Percentiles rank a stretch among this genome's conserved stretches.
phyloP scores from a whole-genome alignment of 2,329 filamentous ascomycete genomes.

The Colletotrichum scovillei region DNA sequence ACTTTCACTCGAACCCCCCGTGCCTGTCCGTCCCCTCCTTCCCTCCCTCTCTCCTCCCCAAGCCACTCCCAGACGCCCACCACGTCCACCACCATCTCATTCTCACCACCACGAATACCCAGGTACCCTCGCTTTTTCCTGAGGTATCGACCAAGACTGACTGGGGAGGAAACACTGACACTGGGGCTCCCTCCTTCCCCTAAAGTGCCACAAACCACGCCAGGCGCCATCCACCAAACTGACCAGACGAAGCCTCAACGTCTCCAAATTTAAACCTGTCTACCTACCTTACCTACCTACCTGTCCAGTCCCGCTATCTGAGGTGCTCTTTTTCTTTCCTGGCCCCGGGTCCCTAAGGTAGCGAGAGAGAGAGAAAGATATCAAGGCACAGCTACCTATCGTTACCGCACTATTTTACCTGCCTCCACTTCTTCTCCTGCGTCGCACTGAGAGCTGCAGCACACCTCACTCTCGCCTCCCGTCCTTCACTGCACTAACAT shows the following conservation, averaged over 20 bases:
- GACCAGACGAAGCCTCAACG: not conserved
- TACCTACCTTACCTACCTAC: not conserved
- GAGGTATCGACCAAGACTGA: not conserved
- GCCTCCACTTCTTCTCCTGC: not conserved
- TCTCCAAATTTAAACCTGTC: not conserved
- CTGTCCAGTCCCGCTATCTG: not conserved
- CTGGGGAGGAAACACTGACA: conserved; percentile 1
- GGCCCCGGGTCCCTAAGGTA: not conserved
- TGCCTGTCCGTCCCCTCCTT: not conserved
- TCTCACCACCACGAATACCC: not conserved
- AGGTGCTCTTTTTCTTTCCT: not conserved
- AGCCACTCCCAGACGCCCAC: not conserved
- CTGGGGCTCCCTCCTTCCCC: conserved; percentile 17
- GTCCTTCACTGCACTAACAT: not conserved
- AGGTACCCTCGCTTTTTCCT: not conserved
- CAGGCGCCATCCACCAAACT: conserved; percentile 10
- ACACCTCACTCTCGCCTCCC: not conserved
- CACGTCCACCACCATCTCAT: not conserved
- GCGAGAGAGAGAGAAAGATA: not conserved
- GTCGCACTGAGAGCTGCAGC: not conserved
- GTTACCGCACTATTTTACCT: not conserved
- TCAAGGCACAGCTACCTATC: not conserved
- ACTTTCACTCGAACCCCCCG: conserved; percentile 5
- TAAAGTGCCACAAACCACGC: conserved; percentile 22
- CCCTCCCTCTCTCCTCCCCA: not conserved